Base-by-base conservation (phyloP, 2,329 filamentous ascomycete genomes). In the Neofusicoccum parvum region DNA sequence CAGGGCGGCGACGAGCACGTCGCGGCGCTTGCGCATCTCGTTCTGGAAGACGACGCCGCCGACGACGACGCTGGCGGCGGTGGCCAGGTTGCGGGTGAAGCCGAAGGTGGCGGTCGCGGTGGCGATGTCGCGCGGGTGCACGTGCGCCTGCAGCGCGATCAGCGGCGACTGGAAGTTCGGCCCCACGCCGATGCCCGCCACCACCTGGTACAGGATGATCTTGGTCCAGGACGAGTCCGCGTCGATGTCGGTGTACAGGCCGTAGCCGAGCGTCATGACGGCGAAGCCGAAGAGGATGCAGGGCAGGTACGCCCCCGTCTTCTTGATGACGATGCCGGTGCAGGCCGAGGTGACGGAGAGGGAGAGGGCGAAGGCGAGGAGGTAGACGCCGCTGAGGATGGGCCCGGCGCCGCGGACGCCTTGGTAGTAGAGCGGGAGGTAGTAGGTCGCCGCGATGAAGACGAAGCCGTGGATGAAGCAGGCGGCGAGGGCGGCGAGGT, bases 401-500 rank as follows among this genome's bases (percentile, higher is more conserved):
- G 92, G 89, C 0, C 85, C 83, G 2, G 87, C 87, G 58, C 90
- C 85, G 49, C 92, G 82, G 60, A 91, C 88, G 60, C 89, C 86
- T 78, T 96, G 92, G 78, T 93, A 94, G 81, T 96, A 97, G 2
- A 96, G 83, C 0, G 92, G 92, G 4, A 96, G 82, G 79, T 91
- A 96, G 82, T 94, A 96, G 68, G 86, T 87, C 36, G 86, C 87
- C 0, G 89, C 86, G 72, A 94, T 92, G 81, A 94, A 94, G 69
- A 90, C 87, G 70, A 89, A 86, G 50, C 89, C 89, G 75, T 96
- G 92, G 68, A 86, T 84, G 78, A 92, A 92, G 70, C 88, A 89
- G 49, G 90, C 82, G 2, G 80, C 77, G 14, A 93, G 86, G 2
- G 87, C 82, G 9, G 90, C 87, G 36, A 90, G 73, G 74, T 91